Base-by-base conservation (phyloP, 441 rosid species). In the Pelargonium citronellum region DNA sequence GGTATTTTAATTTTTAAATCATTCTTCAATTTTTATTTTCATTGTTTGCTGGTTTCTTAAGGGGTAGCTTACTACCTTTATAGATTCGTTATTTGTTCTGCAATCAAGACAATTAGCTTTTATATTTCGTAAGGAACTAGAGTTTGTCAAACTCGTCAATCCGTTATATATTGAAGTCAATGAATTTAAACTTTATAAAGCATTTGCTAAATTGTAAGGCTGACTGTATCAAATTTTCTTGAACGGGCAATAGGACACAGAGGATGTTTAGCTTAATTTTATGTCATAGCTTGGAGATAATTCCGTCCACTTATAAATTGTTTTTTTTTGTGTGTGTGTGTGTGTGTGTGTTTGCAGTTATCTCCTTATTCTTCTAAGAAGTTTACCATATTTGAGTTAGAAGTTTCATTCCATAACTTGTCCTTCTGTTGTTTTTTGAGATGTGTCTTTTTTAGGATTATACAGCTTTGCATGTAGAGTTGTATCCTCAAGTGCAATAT, bases 1-100 rank as follows among this genome's bases (percentile, higher is more conserved):
- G 71, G 39, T 44, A 9, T 64, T 12, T 15, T 9, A 60, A 60
- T 60, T 20, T 20, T 60, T 60, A 22, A 60, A n/a, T 67, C 5
- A 44, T 10, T 46, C 22, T 9, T 67, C 34, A 60, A 4, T 12
- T 63, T 16, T 11, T 60, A 24, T 43, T 67, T 67, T 67, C 69
- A 66, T 5, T 15, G 53, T 61, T 72, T 63, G 12, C 74, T 20
- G 68, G 13, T 67, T 24, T 12, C 73, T 57, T 44, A 20, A 10
- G 20, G 55, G 15, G 41, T 34, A 19, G 19, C 44, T 37, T n/a
- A 17, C 5, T 7, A 4, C 63, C 11, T 17, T 47, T 13, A 22
- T 12, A 16, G 11, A 1, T 24, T 44, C 39, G 7, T 63, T 13
- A 63, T 5, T n/a, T 22, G 15, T 24, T 22, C 37, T 10, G 39